Evolutionary conservation across 768 basidiomycete species (phyloP).

Genomic region (Gautieria morchelliformis): DNA sequence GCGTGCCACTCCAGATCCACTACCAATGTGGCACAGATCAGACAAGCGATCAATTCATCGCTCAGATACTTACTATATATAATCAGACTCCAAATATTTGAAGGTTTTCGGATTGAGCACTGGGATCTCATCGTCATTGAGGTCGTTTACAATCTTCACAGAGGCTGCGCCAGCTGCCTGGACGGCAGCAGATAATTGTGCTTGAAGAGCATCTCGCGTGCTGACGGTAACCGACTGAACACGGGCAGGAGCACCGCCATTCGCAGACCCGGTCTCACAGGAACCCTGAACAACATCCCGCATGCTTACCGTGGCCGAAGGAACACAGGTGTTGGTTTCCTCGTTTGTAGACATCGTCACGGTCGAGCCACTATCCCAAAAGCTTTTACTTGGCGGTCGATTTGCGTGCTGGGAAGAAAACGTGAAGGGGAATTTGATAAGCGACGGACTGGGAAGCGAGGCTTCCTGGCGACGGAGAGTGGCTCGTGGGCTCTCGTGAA

Average conservation of each 20-base stretch:
- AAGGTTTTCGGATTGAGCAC: slow-evolving; percentile 30
- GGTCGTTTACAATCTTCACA: slow-evolving; percentile 24
- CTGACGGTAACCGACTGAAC: not conserved
- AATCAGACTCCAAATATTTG: slow-evolving; percentile 43
- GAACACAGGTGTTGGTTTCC: not conserved
- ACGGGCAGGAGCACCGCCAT: not conserved
- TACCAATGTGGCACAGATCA: not conserved
- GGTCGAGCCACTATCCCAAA: too few species aligned
- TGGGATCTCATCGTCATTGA: slow-evolving; percentile 33
- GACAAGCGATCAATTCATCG: not conserved
- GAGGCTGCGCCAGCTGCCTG: slow-evolving; percentile 20
- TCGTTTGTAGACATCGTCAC: not conserved
- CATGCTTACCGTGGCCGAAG: not conserved
- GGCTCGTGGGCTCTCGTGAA: too few species aligned
- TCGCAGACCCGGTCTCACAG: not conserved
- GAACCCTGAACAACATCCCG: not conserved
- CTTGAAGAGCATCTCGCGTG: slow-evolving; percentile 12
- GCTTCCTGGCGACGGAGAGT: too few species aligned
- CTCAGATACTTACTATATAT: slow-evolving; percentile 33
- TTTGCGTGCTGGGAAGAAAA: not conserved
- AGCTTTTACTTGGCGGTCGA: too few species aligned
- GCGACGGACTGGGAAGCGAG: too few species aligned
- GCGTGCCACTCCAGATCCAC: slow-evolving; percentile 9
- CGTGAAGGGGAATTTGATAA: too few species aligned
- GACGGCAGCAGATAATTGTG: slow-evolving; percentile 23